phyloP scores from a whole-genome alignment of 306 rosid species.

The Cicer cuneatum region DNA sequence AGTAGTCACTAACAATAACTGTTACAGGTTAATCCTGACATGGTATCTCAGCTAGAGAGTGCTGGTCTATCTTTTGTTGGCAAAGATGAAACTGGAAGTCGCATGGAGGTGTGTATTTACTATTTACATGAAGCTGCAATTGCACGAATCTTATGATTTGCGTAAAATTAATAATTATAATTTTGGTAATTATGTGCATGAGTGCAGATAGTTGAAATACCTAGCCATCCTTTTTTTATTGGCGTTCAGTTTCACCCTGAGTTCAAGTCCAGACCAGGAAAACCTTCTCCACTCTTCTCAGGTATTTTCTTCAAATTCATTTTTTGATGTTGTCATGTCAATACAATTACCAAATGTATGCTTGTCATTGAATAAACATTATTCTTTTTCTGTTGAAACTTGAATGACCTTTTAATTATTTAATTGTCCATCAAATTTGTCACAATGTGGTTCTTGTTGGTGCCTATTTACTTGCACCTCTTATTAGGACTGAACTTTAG shows the following conservation, averaged over 20 bases:
- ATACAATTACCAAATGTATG: background rate
- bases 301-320: constrained; percentile 53
- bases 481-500: too few relatives aligned
- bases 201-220: constrained; percentile 79
- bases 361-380: background rate
- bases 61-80: constrained; percentile 88
- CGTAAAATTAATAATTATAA: constrained; percentile 1
- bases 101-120: constrained; percentile 70
- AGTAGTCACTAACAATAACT: constrained; percentile 8
- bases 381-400: background rate
- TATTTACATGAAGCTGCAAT: background rate
- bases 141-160: constrained; percentile 1
- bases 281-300: constrained; percentile 76
- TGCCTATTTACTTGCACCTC: background rate
- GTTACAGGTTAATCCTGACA: constrained; percentile 81
- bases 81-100: constrained; percentile 75
- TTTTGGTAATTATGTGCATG: constrained; percentile 35
- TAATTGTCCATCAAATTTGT: background rate
- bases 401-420: background rate
- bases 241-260: constrained; percentile 95
- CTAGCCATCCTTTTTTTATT: constrained; percentile 77
- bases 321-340: background rate
- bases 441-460: background rate
- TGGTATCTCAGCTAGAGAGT: constrained; percentile 74
- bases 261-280: constrained; percentile 88